Evolutionary conservation across 768 basidiomycete genomes (phyloP).

Genomic region (Termitomyces sp.): DNA sequence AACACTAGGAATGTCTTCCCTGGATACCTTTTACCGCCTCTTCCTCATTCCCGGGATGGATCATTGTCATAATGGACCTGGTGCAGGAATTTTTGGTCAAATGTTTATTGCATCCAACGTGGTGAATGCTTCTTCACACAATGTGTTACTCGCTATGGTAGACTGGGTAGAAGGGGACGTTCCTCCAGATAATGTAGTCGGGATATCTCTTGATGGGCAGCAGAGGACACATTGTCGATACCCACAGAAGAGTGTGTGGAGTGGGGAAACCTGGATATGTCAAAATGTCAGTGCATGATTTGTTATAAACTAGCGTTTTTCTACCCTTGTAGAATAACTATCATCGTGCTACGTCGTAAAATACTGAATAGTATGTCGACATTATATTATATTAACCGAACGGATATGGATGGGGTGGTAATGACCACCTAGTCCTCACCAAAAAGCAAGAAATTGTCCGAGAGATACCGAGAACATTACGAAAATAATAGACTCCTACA

Average conservation of each 20-base stretch:
- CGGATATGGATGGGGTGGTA: neutral
- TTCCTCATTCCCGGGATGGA: constrained; percentile 4
- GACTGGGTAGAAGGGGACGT: constrained; percentile 3
- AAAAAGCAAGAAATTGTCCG: neutral
- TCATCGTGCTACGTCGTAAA: neutral
- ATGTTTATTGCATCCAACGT: neutral
- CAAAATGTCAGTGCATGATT: neutral
- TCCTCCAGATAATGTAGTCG: neutral
- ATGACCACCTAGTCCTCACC: neutral
- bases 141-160: constrained; percentile 1
- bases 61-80: constrained; percentile 1
- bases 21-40: constrained; percentile 10
- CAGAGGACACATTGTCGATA: constrained; percentile 4
- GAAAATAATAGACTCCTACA: neutral
- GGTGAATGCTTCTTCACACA: constrained; percentile 1
- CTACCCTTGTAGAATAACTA: neutral
- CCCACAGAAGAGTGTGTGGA: constrained; percentile 3
- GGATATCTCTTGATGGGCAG: neutral
- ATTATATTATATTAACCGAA: neutral
- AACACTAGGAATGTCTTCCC: neutral
- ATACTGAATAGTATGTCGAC: neutral
- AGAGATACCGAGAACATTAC: neutral
- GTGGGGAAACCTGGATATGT: neutral
- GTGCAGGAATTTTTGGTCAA: constrained; percentile 2
- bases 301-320: too few species aligned